Conservation (phyloP, 805 yeast genomes). For the Saccharomycopsis olivae region DNA sequence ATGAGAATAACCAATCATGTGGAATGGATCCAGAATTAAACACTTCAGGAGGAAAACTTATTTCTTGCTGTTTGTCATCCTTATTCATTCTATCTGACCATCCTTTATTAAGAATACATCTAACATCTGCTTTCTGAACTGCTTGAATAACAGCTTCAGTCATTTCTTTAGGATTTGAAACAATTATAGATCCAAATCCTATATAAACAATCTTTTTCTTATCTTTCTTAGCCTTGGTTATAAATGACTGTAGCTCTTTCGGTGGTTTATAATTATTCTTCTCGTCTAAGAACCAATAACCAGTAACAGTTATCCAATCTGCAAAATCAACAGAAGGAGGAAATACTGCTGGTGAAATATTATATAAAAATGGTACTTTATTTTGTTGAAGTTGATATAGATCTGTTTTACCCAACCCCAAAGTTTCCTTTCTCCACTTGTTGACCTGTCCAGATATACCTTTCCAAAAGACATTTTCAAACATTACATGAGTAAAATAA, state of each 20-base stretch:
- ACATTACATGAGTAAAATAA: slow-evolving; percentile 83
- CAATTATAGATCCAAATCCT: slow-evolving; percentile 95
- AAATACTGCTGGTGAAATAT: slow-evolving; percentile 76
- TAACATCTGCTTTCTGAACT: slow-evolving; percentile 67
- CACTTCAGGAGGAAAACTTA: slow-evolving; percentile 52
- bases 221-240: slow-evolving; percentile 47
- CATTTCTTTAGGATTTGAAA: slow-evolving; percentile 65
- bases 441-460: slow-evolving; percentile 84
- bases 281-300: slow-evolving; percentile 89
- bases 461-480: slow-evolving; percentile 89
- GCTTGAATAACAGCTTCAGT: slow-evolving; percentile 74
- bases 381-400: slow-evolving; percentile 62
- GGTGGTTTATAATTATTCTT: slow-evolving; percentile 51
- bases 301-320: slow-evolving; percentile 93
- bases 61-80: slow-evolving; percentile 29
- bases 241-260: slow-evolving; percentile 43
- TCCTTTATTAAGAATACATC: slow-evolving; percentile 84
- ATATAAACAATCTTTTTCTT: slow-evolving; percentile 73
- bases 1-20: slow-evolving; percentile 90
- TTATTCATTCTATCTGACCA: slow-evolving; percentile 72
- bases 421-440: slow-evolving; percentile 66
- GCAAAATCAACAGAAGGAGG: slow-evolving; percentile 91
- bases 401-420: slow-evolving; percentile 59
- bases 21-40: slow-evolving; percentile 67
- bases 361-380: slow-evolving; percentile 80